Percentiles rank a stretch among this genome's conserved stretches.
Evolutionary conservation across 352 stramenopile species (phyloP).

Genomic region (Globisporangium okanoganense): DNA sequence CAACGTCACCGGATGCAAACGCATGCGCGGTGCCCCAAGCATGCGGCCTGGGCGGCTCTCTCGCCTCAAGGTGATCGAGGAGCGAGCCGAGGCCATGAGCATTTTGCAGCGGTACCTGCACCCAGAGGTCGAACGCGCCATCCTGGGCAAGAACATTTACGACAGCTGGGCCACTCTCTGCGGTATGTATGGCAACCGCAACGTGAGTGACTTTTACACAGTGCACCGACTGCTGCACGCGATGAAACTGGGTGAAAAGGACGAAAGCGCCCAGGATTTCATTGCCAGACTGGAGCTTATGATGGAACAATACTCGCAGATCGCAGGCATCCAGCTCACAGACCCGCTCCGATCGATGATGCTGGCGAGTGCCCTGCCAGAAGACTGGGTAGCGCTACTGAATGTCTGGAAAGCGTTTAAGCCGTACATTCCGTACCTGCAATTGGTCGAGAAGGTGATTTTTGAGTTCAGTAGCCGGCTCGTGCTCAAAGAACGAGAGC

Average conservation of each 20-base stretch:
- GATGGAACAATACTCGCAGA: constrained; percentile 34
- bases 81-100: constrained; percentile 43
- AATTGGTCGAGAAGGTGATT: constrained; percentile 35
- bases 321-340: constrained; percentile 33
- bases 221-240: constrained; percentile 43
- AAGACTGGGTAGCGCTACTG: constrained; percentile 24
- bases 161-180: constrained; percentile 47
- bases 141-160: constrained; percentile 49
- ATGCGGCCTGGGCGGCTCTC: constrained; percentile 19
- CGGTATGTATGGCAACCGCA: constrained; percentile 35
- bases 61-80: constrained; percentile 32
- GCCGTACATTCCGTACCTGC: constrained; percentile 35
- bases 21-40: neutral
- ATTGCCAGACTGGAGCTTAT: constrained; percentile 37
- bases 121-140: constrained; percentile 38
- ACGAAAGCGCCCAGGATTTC: constrained; percentile 32
- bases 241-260: constrained; percentile 40
- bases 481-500: constrained; percentile 19
- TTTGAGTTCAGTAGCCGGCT: constrained; percentile 15
- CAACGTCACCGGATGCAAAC: constrained; percentile 4
- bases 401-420: constrained; percentile 30
- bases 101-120: constrained; percentile 46
- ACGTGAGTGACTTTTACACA: constrained; percentile 29
- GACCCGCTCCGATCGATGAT: constrained; percentile 37
- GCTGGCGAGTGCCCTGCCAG: constrained; percentile 31